A percentile compares a stretch with the other conserved stretches of the same genome.
Conservation (phyloP, 306 rosid genomes). For the Corylus avellana region DNA sequence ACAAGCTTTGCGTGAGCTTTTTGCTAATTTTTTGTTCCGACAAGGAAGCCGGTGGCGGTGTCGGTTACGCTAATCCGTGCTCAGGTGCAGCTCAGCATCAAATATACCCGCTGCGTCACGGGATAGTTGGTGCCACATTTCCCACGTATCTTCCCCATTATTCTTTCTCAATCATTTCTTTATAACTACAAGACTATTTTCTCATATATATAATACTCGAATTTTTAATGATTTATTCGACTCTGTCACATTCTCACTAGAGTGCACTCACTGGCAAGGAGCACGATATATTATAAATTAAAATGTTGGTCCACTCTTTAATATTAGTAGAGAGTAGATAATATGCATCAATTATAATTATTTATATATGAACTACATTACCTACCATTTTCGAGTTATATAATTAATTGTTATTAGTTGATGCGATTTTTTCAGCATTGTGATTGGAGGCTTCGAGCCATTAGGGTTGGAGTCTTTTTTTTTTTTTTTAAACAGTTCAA, state of each 20-base stretch:
- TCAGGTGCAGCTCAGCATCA: conserved; percentile 13
- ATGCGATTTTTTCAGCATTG: not conserved
- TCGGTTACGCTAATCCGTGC: conserved; percentile 20
- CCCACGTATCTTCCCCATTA: not conserved
- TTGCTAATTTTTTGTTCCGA: not conserved
- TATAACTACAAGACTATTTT: not conserved
- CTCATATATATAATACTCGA: too few relatives aligned
- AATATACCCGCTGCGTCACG: conserved; percentile 16
- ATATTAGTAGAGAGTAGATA: not conserved
- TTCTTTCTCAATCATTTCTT: not conserved
- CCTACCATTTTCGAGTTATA: not conserved
- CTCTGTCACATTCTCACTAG: conserved; percentile 29
- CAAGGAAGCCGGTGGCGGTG: conserved; percentile 38
- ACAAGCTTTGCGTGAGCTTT: not conserved
- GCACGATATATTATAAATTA: not conserved
- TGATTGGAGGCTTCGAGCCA: not conserved
- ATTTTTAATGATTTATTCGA: conserved; percentile 8
- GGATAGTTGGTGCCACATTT: conserved; percentile 32
- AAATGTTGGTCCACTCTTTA: not conserved
- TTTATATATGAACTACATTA: not conserved
- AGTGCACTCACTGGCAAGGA: not conserved
- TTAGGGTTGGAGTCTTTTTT: not conserved
- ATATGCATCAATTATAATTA: not conserved
- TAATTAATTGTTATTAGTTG: not conserved
- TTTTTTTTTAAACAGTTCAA: too few relatives aligned